Evolutionary conservation across 139 green algal species (phyloP), one percentile per base, ranked within the genome.

Genomic region (Prasinococcaceae sp.): DNA sequence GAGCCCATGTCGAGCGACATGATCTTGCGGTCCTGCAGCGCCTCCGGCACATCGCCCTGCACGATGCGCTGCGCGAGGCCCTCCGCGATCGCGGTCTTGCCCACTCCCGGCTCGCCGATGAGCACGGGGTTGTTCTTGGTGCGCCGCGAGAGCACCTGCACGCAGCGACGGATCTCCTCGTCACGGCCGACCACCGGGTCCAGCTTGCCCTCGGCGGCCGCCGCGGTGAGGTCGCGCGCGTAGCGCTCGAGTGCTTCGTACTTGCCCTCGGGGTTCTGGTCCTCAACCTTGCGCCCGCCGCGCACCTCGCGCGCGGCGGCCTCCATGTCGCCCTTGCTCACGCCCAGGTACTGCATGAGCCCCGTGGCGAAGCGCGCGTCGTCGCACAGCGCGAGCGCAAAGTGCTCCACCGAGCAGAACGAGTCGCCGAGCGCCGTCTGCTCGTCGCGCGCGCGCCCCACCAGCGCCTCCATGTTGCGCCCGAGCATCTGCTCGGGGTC

Each of bases 51-150:
- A 61, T 97, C 88, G 3, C 85, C 85, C 33, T 58, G 61, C 25
- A 96, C 85, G 53, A 98, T 95, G 55, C 90, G 82, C 79, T 98
- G 90, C 30, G 90, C 90, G 17, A 88, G 80, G 23, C 88, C 67
- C 30, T 75, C 62, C 6, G 50, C 42, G 22, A 75, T 61, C 29
- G 69, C 69, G 1, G 69, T 78, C 52, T 78, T 78, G 29, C 69
- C 69, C 8, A 78, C 69, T 10, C 69, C 79, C 9, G 88, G 88
- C 72, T 96, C 89, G 23, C 88, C 88, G 54, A 97, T 96, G 22
- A 96, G 78, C 39, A 93, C 83, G 6, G 89, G 89, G 70, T 97
- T 97, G 78, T 96, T 97, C 74, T 98, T 98, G 54, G 85, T 93
- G 46, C 90, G 70, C 26, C 90, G 74, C 3, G 77, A 66, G 6